These are phyloP conservation scores for Remersonia thermophila DNA, from an alignment of 2,329 filamentous ascomycete genomes.

Conservation along the genomic window DNA sequence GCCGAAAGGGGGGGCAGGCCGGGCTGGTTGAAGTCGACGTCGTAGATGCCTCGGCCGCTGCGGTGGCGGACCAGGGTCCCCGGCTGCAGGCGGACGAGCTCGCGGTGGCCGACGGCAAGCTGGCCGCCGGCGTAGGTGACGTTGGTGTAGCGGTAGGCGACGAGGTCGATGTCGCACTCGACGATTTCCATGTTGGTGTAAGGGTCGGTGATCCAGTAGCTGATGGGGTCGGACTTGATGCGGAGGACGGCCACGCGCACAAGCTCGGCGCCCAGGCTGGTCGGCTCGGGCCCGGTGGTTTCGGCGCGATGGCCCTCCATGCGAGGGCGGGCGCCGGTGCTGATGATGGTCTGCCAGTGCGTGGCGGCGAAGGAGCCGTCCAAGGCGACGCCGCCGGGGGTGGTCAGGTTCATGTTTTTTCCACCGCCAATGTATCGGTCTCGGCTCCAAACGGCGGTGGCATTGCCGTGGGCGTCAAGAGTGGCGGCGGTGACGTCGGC, in stretches of 20 bases:
- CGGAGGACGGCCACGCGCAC: conserved; percentile 7
- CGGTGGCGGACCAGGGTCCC: not conserved
- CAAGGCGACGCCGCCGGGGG: conserved; percentile 2
- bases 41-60: no score
- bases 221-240: not conserved
- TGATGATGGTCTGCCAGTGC: conserved; percentile 5
- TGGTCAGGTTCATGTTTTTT: conserved; percentile 1
- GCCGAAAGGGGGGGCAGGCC: conserved; percentile 1
- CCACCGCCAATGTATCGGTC: no score
- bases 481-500: conserved; percentile 11
- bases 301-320: not conserved
- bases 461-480: conserved; percentile 2
- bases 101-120: not conserved
- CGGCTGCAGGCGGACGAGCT: not conserved
- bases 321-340: conserved; percentile 2
- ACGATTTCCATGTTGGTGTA: conserved; percentile 2
- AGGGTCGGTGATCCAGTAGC: not conserved
- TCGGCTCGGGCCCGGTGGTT: not conserved
- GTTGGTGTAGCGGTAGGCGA: conserved; percentile 7
- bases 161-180: conserved; percentile 10
- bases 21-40: conserved; percentile 1
- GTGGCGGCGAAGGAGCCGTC: conserved; percentile 3
- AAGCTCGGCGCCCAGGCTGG: conserved; percentile 1
- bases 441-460: not conserved
- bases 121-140: conserved; percentile 3